Conservation (phyloP, 495 filamentous ascomycete genomes). For the Jackrogersella minutella region DNA sequence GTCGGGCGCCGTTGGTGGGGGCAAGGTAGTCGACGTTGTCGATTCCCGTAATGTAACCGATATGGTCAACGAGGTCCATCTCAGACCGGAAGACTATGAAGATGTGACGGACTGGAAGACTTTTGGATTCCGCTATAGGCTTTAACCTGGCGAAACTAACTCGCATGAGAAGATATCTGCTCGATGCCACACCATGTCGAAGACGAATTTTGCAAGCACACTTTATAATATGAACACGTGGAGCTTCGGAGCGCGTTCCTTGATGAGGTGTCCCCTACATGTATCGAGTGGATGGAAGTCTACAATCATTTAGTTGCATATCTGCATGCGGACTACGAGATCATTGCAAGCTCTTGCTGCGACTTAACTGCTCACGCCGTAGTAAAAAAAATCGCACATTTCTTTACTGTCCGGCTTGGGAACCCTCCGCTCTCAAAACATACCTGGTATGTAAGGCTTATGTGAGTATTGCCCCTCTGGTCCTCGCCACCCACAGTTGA, state of each 20-base stretch:
- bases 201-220: constrained; percentile 1
- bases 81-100: constrained; percentile 59
- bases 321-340: not conserved
- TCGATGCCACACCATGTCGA: not conserved
- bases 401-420: not conserved
- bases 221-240: not conserved
- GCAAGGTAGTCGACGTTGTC: constrained; percentile 46
- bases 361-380: not conserved
- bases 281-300: not conserved
- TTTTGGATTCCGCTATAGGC: constrained; percentile 61
- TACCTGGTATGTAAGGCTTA: not conserved
- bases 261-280: not conserved
- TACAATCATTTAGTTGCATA: not conserved
- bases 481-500: not conserved
- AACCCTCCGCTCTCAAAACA: not conserved
- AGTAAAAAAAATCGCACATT: not conserved
- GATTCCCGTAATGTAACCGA: constrained; percentile 46
- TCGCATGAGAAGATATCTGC: not conserved
- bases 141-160: constrained; percentile 20
- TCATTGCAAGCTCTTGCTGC: not conserved
- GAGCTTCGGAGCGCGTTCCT: not conserved
- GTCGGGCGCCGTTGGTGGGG: constrained; percentile 54
- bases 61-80: constrained; percentile 43
- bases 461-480: not conserved
- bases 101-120: constrained; percentile 62